Evolutionary conservation across 768 basidiomycete species (phyloP), one percentile per base, ranked within the genome.

Genomic region (Coprinellus micaceus): DNA sequence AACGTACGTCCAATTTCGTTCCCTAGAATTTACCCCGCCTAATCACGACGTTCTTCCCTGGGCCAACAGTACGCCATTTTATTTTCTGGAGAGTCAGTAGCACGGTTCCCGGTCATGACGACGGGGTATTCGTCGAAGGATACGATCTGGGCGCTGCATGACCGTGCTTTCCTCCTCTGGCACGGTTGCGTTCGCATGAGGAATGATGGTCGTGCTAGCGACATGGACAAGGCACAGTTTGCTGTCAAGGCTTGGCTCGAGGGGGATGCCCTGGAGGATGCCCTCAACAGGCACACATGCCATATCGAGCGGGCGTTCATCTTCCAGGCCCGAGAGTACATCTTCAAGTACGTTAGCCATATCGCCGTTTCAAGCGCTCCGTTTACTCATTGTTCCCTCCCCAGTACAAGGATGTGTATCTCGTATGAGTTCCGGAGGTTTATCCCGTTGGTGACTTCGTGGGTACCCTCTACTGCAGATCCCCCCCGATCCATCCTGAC

Each of bases 101-200:
- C 67, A 2, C 70, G 69, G 26, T 75, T 71, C 10, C 73, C 72
- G 11, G 40, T 63, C 21, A 54, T 69, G 19, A 43, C 66, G 37
- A 59, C 65, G 53, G 22, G 1, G 21, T n/a, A 56, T 10, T 73
- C 80, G 3, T 72, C 78, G 9, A 89, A 87, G 66, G 81, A 88
- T 53, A 84, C 84, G 4, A 74, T 90, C 21, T 91, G 86, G 88
- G 86, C 86, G n/a, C 71, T 90, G 51, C 81, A 85, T 64, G 81
- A 86, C 62, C 82, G 86, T 45, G 75, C 80, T 6, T 84, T 85
- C 71, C 71, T 91, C 21, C 71, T 90, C 33, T 91, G 89, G 88
- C 82, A 87, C 66, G 79, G 79, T 21, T 91, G 89, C 63, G 73
- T 85, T 53, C 81, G 80, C 49, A 82, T 85, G 76, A 81, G 82